phyloP scores from a whole-genome alignment of 2,329 filamentous ascomycete genomes.

The Neodidymelliopsis sp. region DNA sequence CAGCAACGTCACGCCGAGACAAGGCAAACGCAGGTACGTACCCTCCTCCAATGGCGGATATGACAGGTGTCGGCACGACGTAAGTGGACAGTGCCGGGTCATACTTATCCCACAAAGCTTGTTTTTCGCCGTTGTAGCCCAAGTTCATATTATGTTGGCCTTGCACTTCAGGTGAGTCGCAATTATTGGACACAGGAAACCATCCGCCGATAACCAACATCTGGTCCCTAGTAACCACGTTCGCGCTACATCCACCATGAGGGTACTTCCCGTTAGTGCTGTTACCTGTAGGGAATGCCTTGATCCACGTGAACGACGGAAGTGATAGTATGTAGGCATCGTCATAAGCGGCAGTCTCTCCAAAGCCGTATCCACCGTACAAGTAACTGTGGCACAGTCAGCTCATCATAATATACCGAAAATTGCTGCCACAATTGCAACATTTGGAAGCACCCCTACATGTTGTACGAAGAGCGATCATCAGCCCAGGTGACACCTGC shows the following conservation, averaged over 20 bases:
- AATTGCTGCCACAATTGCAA: too few species aligned
- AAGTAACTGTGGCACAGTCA: slow-evolving; percentile 58
- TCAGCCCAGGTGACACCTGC: slow-evolving; percentile 66
- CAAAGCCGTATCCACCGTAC: slow-evolving; percentile 65
- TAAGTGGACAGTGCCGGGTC: slow-evolving; percentile 60
- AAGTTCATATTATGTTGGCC: slow-evolving; percentile 65
- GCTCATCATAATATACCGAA: background rate
- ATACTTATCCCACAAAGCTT: slow-evolving; percentile 61
- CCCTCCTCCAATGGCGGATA: slow-evolving; percentile 55
- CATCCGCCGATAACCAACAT: slow-evolving; percentile 70
- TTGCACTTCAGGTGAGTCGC: slow-evolving; percentile 62
- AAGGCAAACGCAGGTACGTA: slow-evolving; percentile 24
- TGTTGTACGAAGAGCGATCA: slow-evolving; percentile 69
- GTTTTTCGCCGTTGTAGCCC: slow-evolving; percentile 57
- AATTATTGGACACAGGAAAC: slow-evolving; percentile 56
- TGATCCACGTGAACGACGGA: slow-evolving; percentile 70
- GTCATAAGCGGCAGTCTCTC: slow-evolving; percentile 62
- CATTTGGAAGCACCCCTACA: slow-evolving; percentile 52
- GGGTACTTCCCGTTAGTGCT: slow-evolving; percentile 51
- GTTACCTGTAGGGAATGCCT: slow-evolving; percentile 56
- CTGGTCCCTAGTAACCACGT: slow-evolving; percentile 64
- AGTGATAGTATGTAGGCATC: slow-evolving; percentile 69
- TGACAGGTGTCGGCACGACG: slow-evolving; percentile 61
- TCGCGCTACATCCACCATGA: slow-evolving; percentile 64
- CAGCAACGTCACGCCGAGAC: slow-evolving; percentile 24